Percentiles rank a stretch among this genome's conserved stretches.
Conservation (phyloP, 2,329 filamentous ascomycete genomes). For the Aspergillus sclerotialis region DNA sequence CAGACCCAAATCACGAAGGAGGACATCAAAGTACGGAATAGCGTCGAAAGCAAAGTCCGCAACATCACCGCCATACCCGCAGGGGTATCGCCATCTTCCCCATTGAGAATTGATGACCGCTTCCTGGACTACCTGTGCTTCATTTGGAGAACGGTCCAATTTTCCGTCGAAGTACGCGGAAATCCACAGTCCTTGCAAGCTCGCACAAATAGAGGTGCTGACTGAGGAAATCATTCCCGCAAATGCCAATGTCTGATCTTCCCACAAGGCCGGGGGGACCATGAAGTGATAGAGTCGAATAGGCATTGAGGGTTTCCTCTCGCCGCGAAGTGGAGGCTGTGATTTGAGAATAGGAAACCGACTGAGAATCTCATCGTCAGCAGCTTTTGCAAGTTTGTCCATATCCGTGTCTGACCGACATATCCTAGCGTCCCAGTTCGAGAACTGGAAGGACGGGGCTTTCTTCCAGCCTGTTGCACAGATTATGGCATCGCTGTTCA, state of each 20-base stretch:
- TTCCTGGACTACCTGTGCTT: conserved; percentile 41
- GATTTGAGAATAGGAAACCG: not conserved
- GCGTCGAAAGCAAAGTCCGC: conserved; percentile 68
- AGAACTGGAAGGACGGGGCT: not conserved
- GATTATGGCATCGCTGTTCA: not conserved
- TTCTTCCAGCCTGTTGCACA: not conserved
- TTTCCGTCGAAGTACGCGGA: conserved; percentile 1
- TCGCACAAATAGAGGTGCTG: conserved; percentile 1
- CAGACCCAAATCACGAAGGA: conserved; percentile 2
- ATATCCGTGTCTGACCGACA: not conserved
- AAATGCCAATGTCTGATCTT: conserved; percentile 2
- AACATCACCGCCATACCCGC: conserved; percentile 50
- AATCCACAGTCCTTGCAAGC: conserved; percentile 4
- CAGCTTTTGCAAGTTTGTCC: not conserved
- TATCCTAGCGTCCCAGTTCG: not conserved
- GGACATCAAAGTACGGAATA: conserved; percentile 40
- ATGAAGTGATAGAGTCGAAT: conserved; percentile 2
- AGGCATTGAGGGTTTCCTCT: not conserved
- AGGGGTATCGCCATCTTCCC: conserved; percentile 58
- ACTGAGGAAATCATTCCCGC: conserved; percentile 1
- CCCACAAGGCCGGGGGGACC: conserved; percentile 1
- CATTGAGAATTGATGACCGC: conserved; percentile 61
- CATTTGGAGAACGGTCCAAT: not conserved
- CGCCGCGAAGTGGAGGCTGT: not conserved
- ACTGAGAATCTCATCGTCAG: not conserved